Conservation (phyloP, 2,329 filamentous ascomycete species). For the Epichloe scottii region DNA sequence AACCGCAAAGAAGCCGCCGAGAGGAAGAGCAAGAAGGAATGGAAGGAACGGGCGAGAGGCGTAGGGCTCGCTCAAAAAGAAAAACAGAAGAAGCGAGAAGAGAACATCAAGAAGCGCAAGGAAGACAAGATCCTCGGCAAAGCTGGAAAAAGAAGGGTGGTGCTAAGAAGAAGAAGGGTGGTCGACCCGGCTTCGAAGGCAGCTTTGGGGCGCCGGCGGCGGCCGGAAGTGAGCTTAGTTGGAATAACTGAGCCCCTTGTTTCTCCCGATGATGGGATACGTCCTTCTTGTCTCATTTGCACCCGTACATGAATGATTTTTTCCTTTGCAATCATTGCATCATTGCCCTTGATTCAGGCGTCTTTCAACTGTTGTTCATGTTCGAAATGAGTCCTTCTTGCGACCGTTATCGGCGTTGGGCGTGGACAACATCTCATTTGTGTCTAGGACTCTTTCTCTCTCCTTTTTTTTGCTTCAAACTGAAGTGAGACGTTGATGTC, state of each 20-base stretch:
- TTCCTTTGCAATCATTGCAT: neutral
- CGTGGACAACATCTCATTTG: neutral
- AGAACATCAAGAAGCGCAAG: constrained; percentile 60
- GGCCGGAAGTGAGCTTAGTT: constrained; percentile 30
- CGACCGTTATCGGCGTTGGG: constrained; percentile 3
- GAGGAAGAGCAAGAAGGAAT: constrained; percentile 84
- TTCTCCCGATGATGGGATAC: neutral
- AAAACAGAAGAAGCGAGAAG: constrained; percentile 70
- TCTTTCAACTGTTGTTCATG: neutral
- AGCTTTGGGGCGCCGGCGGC: constrained; percentile 45
- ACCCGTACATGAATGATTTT: neutral
- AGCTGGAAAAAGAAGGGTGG: constrained; percentile 46
- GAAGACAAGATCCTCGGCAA: constrained; percentile 57
- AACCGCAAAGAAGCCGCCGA: constrained; percentile 87
- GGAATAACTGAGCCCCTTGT: too few relatives aligned
- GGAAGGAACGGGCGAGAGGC: constrained; percentile 60
- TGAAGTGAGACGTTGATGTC: too few relatives aligned
- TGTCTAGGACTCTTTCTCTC: neutral
- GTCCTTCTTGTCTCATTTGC: neutral
- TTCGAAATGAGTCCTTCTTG: neutral
- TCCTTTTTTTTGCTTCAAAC: neutral
- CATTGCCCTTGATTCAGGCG: neutral
- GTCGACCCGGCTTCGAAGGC: constrained; percentile 58
- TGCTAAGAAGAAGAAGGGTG: constrained; percentile 34
- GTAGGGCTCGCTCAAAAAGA: constrained; percentile 66